Base-by-base conservation (phyloP, 371 early-diverging fungal genomes). In the Zancudomyces culisetae region DNA sequence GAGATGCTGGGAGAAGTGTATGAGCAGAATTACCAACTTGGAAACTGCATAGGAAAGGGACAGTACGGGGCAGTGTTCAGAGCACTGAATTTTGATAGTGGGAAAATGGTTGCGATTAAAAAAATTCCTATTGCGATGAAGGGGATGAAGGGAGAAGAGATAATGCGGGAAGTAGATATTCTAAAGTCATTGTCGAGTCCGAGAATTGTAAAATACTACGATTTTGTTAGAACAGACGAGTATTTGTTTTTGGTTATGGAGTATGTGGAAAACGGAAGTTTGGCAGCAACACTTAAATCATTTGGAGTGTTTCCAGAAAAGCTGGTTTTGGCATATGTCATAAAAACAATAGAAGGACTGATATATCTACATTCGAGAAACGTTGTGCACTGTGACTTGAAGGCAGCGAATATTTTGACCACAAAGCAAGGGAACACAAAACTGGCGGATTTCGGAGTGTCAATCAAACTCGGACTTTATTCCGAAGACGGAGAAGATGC, bases 341-440 rank as follows among this genome's bases (percentile, higher is more conserved):
- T 76, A 40, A 93, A 96, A 66, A 87, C 92, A 6, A 70, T 95
- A 20, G 77, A 83, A 39, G 97, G 86, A 0, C 75, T 98, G 20
- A 70, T 79, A 2, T 98, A 92, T 65, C 72, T 98, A 27, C 98
- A 98, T 61, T 79, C 78, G 0, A 83, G 87, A 59, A 77, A 80
- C 62, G 81, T 85, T 1, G 85, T 85, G 1, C 98, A 99, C 66
- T 80, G 99, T 53, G 98, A 99, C 68, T 68, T 98, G 45, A 99
- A 99, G 63, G 89, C 87, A 0, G 90, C 88, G 62, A 95, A 95
- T 61, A 88, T 95, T 46, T 61, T 93, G 55, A 84, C 90, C 0
- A 95, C 92, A 13, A 93, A 93, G 58, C 79, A 85, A 24, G 96
- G 93, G 0, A 79, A 80, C 53, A 88, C 90, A 24, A 95, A 95